Base-by-base conservation (phyloP, 495 filamentous ascomycete genomes). In the Bathelium albidoporum region DNA sequence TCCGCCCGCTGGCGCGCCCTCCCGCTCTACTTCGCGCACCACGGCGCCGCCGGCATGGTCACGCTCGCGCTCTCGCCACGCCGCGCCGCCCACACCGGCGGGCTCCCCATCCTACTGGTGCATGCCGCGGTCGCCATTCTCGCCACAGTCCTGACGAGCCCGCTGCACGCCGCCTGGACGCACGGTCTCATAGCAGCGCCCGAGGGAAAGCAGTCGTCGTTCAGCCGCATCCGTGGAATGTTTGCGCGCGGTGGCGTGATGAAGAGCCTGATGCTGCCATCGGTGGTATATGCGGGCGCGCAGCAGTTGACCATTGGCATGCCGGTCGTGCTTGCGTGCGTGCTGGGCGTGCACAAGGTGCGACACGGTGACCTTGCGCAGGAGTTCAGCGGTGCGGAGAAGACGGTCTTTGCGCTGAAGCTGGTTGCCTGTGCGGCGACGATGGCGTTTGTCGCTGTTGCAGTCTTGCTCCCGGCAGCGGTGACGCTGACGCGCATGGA, bases 401-500 rank as follows among this genome's bases (percentile, higher is more conserved):
- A 59, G 53, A 61, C 62, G 18, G 49, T 66, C 55, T 18, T 80
- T 22, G 66, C 63, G 62, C 70, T 76, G 41, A 64, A 68, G 26
- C 70, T 73, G 29, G 44, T 78, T 32, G 68, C 69, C 7, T 65
- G 82, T 53, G 39, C 73, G 29, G 43, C 73, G 20, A 62, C 79
- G 45, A 73, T 73, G 14, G 60, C 75, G 32, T 60, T 80, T 31
- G 67, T 80, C 20, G 66, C 70, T 28, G 65, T 84, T 49, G 69
- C 85, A 34, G 70, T 89, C 55, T 71, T 80, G 53, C 73, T 90
- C 63, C 88, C 88, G 5, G 84, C 83, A 14, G 74, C 73, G 9
- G 85, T 87, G 16, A 82, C 82, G 32, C 80, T 87, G 43, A 77
- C 83, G 64, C 87, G 88, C 61, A 82, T 90, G 26, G 85, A 90